phyloP scores from a whole-genome alignment of 768 basidiomycete species.

The Naganishia friedmannii region DNA sequence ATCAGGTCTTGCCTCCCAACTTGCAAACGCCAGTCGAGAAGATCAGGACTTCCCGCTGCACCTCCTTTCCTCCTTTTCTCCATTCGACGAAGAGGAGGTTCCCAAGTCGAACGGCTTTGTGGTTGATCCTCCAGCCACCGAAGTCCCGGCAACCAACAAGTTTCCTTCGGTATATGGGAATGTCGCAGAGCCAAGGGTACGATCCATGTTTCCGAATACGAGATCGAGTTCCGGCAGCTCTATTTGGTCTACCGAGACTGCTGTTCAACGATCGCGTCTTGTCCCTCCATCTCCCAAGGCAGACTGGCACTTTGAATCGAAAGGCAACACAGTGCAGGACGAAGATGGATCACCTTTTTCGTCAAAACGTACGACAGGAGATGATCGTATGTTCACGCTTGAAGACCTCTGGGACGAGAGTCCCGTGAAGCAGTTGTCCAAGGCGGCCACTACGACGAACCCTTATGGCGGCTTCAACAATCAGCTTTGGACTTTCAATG shows the following conservation, averaged over 20 bases:
- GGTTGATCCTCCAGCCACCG: background rate
- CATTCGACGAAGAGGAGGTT: background rate
- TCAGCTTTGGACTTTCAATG: background rate
- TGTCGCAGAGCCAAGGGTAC: background rate
- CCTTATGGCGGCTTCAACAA: background rate
- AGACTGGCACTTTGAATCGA: background rate
- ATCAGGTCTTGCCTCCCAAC: background rate
- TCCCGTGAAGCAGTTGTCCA: constrained; percentile 6
- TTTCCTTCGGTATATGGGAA: background rate
- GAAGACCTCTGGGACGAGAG: constrained; percentile 22
- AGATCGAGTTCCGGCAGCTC: constrained; percentile 34
- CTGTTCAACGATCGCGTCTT: background rate
- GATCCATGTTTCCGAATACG: constrained; percentile 1
- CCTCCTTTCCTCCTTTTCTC: background rate
- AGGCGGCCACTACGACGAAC: background rate
- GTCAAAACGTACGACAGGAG: background rate
- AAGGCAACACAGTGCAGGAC: background rate
- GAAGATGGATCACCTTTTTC: background rate
- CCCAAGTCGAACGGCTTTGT: background rate
- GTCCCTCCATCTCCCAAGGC: background rate
- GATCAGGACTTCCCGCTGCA: background rate
- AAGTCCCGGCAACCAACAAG: background rate
- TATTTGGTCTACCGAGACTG: constrained; percentile 10
- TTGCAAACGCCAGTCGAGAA: background rate
- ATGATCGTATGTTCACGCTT: background rate